Conservation (phyloP, 2,329 filamentous ascomycete species). For the Fusarium oligoseptatum region DNA sequence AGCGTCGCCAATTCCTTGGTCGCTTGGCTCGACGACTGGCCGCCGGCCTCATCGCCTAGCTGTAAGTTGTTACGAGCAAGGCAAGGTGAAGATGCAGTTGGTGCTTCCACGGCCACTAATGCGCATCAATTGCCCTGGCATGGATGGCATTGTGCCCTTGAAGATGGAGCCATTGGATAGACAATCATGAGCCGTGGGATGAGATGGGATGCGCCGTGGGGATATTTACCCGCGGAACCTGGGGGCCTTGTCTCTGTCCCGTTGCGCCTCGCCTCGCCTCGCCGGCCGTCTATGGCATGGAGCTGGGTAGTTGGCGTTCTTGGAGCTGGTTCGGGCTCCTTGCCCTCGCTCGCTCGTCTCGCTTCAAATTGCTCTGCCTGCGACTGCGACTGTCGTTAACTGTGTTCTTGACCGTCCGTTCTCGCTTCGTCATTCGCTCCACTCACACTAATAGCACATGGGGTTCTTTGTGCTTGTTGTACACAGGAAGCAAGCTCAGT, state of each 20-base stretch:
- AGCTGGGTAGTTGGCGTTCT: constrained; percentile 1
- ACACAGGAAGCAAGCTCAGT: constrained; percentile 20
- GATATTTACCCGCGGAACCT: constrained; percentile 22
- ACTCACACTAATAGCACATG: constrained; percentile 16
- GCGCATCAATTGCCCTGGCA: constrained; percentile 35
- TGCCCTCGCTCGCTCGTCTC: not conserved
- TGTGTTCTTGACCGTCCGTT: constrained; percentile 2
- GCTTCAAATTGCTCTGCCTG: constrained; percentile 7
- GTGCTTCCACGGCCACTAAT: constrained; percentile 38
- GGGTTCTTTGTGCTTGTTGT: constrained; percentile 28
- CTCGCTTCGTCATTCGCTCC: constrained; percentile 18
- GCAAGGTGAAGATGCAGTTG: constrained; percentile 23
- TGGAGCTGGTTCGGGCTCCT: constrained; percentile 21
- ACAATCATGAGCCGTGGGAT: constrained; percentile 14
- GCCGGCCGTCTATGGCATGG: constrained; percentile 6
- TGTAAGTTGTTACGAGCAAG: constrained; percentile 16
- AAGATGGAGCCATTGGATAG: constrained; percentile 14
- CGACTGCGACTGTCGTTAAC: constrained; percentile 5
- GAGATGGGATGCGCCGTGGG: constrained; percentile 15
- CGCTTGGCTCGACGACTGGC: constrained; percentile 2
- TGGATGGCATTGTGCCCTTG: constrained; percentile 10
- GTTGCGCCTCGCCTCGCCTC: constrained; percentile 17
- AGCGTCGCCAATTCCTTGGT: constrained; percentile 23
- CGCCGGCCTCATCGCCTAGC: constrained; percentile 22
- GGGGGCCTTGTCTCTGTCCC: constrained; percentile 17